phyloP scores from a whole-genome alignment of 805 yeast genomes.

The Metschnikowia noctiluminum region DNA sequence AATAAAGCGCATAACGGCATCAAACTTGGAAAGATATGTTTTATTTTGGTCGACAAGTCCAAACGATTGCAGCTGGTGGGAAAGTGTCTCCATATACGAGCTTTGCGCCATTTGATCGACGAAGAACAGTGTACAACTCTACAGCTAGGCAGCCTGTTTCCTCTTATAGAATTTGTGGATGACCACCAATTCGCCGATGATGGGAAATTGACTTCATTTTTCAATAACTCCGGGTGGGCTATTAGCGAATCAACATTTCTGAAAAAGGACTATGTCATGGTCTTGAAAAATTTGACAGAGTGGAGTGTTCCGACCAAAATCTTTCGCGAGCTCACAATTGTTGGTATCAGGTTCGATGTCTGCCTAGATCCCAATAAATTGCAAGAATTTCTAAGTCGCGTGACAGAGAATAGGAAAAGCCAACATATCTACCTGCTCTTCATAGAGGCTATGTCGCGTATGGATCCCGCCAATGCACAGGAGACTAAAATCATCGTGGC shows the following conservation, averaged over 20 bases:
- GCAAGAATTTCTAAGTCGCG: slow-evolving; percentile 34
- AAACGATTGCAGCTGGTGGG: slow-evolving; percentile 56
- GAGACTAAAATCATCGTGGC: slow-evolving; percentile 50
- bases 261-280: slow-evolving; percentile 34
- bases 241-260: slow-evolving; percentile 15
- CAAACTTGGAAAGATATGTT: slow-evolving; percentile 41
- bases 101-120: slow-evolving; percentile 45
- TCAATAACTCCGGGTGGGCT: slow-evolving; percentile 43
- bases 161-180: slow-evolving; percentile 38
- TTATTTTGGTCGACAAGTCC: slow-evolving; percentile 50
- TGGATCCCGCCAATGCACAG: slow-evolving; percentile 24
- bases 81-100: slow-evolving; percentile 49
- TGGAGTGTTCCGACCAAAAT: slow-evolving; percentile 57
- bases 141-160: slow-evolving; percentile 45
- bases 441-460: slow-evolving; percentile 32
- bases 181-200: slow-evolving; percentile 22
- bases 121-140: slow-evolving; percentile 41
- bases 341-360: slow-evolving; percentile 57
- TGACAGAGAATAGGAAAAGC: slow-evolving; percentile 12
- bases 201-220: slow-evolving; percentile 27
- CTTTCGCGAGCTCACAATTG: slow-evolving; percentile 51
- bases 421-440: slow-evolving; percentile 32
- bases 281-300: slow-evolving; percentile 36
- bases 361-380: slow-evolving; percentile 43
- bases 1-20: slow-evolving; percentile 20